Evolutionary conservation across 2,329 filamentous ascomycete genomes (phyloP).

Genomic region (Malbranchea zuffiana): DNA sequence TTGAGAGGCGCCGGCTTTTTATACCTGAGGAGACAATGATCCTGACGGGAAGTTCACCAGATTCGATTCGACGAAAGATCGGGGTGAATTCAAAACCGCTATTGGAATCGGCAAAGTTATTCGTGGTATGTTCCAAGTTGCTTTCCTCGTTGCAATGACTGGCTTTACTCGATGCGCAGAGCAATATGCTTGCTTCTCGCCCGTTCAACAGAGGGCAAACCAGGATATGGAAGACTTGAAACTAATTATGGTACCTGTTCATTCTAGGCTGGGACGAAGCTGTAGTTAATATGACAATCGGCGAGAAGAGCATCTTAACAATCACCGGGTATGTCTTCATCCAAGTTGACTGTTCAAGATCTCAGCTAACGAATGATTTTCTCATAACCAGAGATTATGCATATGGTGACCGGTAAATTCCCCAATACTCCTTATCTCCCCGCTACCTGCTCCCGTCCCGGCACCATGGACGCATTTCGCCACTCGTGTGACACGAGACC

Average conservation of each 20-base stretch:
- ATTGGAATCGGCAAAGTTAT: constrained; percentile 85
- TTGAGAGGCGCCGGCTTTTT: constrained; percentile 12
- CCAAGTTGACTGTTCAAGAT: neutral
- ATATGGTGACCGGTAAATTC: constrained; percentile 32
- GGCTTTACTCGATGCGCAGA: too few relatives aligned
- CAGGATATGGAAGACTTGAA: constrained; percentile 65
- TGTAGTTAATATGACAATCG: constrained; percentile 73
- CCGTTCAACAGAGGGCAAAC: too few relatives aligned
- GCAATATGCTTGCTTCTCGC: too few relatives aligned
- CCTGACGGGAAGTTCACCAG: constrained; percentile 39
- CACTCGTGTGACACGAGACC: constrained; percentile 2
- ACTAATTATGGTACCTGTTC: constrained; percentile 66
- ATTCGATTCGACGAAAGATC: constrained; percentile 71
- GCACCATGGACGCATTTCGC: neutral
- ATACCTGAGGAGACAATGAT: neutral
- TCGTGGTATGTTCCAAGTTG: constrained; percentile 61
- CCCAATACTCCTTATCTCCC: constrained; percentile 2
- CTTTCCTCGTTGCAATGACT: too few relatives aligned
- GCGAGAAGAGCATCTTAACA: constrained; percentile 77
- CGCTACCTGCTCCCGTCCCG: neutral
- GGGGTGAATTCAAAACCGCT: constrained; percentile 60
- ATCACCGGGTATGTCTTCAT: constrained; percentile 56
- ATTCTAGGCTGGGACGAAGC: constrained; percentile 69
- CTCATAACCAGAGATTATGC: constrained; percentile 25
- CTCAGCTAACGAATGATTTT: neutral